A percentile compares a stretch with the other conserved stretches of the same genome.
These are phyloP conservation scores for Metarhizium brunneum DNA, from an alignment of 2,329 filamentous ascomycete species.

Conservation along the genomic window DNA sequence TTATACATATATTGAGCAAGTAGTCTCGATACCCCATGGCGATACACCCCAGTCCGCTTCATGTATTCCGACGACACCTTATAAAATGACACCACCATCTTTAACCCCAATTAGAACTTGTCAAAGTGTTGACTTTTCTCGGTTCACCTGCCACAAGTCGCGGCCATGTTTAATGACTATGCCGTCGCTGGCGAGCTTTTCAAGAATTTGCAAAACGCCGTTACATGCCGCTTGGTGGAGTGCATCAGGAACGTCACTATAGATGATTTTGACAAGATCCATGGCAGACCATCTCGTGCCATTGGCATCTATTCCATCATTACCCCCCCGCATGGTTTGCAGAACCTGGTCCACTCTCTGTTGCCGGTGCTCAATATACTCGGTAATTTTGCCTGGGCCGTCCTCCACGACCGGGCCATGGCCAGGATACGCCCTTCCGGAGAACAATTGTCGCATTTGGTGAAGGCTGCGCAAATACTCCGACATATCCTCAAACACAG, in stretches of 20 bases:
- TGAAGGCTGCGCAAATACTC: conserved; percentile 61
- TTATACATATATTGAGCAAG: too few species aligned
- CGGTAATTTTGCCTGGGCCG: conserved; percentile 59
- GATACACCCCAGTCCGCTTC: too few species aligned
- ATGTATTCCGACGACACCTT: neutral
- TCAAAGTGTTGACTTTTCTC: conserved; percentile 14
- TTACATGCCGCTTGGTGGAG: conserved; percentile 68
- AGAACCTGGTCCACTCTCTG: conserved; percentile 73
- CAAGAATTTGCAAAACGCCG: conserved; percentile 69
- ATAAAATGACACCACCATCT: neutral
- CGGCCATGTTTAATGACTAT: conserved; percentile 40
- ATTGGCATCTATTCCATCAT: conserved; percentile 16
- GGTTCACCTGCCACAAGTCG: conserved; percentile 18
- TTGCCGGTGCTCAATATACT: conserved; percentile 77
- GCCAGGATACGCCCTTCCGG: conserved; percentile 71
- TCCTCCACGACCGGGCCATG: conserved; percentile 75
- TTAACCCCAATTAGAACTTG: neutral
- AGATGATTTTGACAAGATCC: conserved; percentile 84
- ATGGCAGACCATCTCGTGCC: conserved; percentile 53
- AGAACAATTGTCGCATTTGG: conserved; percentile 57
- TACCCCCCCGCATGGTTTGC: conserved; percentile 44
- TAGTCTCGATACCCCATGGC: too few species aligned
- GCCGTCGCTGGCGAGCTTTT: conserved; percentile 69
- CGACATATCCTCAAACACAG: conserved; percentile 70
- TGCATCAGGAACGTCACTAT: conserved; percentile 65